A percentile compares a stretch with the other conserved stretches of the same genome.
phyloP scores from a whole-genome alignment of 1,284 basidiomycete genomes.

The Rhodofomes roseus region DNA sequence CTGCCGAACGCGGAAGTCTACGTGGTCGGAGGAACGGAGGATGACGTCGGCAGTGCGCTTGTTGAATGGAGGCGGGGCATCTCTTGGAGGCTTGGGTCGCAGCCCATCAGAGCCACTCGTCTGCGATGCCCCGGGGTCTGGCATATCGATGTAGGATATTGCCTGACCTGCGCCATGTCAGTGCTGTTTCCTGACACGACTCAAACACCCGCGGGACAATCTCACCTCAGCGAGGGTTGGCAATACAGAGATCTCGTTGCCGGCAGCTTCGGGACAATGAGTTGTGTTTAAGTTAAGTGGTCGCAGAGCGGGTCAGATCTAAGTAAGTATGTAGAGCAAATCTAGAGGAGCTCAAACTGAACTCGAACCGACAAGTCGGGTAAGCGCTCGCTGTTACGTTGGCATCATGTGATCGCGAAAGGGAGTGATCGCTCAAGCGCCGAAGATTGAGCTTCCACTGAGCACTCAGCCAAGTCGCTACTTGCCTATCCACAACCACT shows the following conservation, averaged over 20 bases:
- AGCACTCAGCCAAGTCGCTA: no score
- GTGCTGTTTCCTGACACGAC: neutral
- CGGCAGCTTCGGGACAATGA: no score
- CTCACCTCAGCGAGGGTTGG: no score
- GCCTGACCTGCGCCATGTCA: neutral
- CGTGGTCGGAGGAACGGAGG: conserved; percentile 11
- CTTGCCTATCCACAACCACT: no score
- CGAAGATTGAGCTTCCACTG: no score
- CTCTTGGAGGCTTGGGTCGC: neutral
- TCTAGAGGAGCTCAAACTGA: no score
- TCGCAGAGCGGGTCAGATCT: no score
- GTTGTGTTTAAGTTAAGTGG: no score
- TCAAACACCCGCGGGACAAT: no score
- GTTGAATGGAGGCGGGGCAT: conserved; percentile 5
- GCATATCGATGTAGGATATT: neutral
- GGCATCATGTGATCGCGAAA: neutral
- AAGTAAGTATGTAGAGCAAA: no score
- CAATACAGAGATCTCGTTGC: no score
- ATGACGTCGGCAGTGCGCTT: conserved; percentile 11
- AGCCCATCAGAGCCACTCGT: neutral
- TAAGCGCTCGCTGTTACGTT: neutral
- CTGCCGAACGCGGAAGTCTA: conserved; percentile 15
- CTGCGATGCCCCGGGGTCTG: neutral
- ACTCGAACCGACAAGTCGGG: neutral
- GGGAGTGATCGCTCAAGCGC: neutral